These are phyloP conservation scores for Cladorrhinum samala DNA, from an alignment of 495 filamentous ascomycete species.

Conservation along the genomic window DNA sequence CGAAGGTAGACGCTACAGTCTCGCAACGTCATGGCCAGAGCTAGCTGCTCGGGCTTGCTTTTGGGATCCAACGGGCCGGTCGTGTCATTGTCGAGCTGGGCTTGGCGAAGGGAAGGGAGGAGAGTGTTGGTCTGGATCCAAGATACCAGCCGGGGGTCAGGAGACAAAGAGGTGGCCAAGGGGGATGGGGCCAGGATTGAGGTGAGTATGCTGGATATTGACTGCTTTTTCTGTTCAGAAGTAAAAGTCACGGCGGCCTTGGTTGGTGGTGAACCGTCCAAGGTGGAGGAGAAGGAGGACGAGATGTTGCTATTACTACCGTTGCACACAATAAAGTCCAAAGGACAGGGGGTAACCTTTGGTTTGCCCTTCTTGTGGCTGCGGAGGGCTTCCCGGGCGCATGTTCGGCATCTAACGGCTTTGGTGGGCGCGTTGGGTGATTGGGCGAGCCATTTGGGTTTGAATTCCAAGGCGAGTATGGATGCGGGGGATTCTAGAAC, in stretches of 20 bases:
- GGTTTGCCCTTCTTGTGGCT: slow-evolving; percentile 3
- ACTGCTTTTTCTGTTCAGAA: too few relatives aligned
- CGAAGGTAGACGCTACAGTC: slow-evolving; percentile 82
- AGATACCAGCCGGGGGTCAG: slow-evolving; percentile 9
- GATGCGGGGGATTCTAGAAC: slow-evolving; percentile 26
- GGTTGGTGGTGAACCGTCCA: neutral
- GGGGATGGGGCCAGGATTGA: neutral
- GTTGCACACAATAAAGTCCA: slow-evolving; percentile 18
- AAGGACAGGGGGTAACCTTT: slow-evolving; percentile 19
- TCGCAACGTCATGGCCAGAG: slow-evolving; percentile 74
- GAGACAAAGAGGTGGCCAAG: neutral
- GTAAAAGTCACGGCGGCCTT: too few relatives aligned
- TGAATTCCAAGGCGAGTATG: slow-evolving; percentile 71
- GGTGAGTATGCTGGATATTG: too few relatives aligned
- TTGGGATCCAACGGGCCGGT: slow-evolving; percentile 34
- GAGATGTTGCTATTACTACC: neutral
- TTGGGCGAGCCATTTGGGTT: slow-evolving; percentile 90
- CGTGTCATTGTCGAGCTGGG: slow-evolving; percentile 48
- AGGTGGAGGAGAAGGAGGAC: slow-evolving; percentile 1
- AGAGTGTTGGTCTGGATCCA: slow-evolving; percentile 30
- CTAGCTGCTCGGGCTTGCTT: slow-evolving; percentile 25
- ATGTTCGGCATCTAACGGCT: slow-evolving; percentile 74
- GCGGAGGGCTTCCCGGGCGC: slow-evolving; percentile 60
- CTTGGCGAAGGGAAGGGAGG: slow-evolving; percentile 39
- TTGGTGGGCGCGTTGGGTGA: slow-evolving; percentile 66